Evolutionary conservation across 257 asterid species (phyloP), one percentile per base, ranked within the genome.

Genomic region (Jacaranda copaia): DNA sequence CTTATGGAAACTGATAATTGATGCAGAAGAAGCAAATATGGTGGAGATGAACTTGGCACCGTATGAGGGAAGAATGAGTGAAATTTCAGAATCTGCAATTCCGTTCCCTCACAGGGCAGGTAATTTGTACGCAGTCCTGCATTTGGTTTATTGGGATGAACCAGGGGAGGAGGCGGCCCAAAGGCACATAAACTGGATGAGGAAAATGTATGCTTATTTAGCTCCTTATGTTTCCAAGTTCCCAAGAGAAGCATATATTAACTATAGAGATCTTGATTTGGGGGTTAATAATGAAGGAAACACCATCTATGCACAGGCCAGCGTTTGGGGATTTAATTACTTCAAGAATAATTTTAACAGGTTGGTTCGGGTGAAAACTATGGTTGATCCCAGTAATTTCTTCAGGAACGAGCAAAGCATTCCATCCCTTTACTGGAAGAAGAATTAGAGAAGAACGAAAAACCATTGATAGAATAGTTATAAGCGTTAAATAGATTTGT

Each of bases 201-300:
- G 69, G 20, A 58, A 32, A 35, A 10, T 40, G 25, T 73, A 73
- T 19, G 8, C 10, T 13, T 73, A 73, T 12, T 1, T 73, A 19
- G 8, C 56, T 14, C 57, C 68, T 5, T 57, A 39, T 25, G 77
- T 73, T 20, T 73, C 77, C 0, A 73, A 19, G 19, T 39, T 5
- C 42, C 77, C 77, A 4, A 73, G 77, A n/a, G 58, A 43, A 16
- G 78, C 78, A 5, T 74, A 60, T 9, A 0, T 74, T 12, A 62
- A 62, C 16, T 61, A 74, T 18, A 68, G 59, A 49, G 73, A 68
- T 68, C 43, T 68, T 6, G 73, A 68, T 49, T 8, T 68, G 7
- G 78, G 78, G 25, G 71, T 62, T 10, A 74, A 74, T 12, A 42
- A 61, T 6, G 52, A 42, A 2, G 55, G 55, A 4, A 9, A 42